phyloP scores from a whole-genome alignment of 2,329 filamentous ascomycete species.

The Botrytis deweyae region DNA sequence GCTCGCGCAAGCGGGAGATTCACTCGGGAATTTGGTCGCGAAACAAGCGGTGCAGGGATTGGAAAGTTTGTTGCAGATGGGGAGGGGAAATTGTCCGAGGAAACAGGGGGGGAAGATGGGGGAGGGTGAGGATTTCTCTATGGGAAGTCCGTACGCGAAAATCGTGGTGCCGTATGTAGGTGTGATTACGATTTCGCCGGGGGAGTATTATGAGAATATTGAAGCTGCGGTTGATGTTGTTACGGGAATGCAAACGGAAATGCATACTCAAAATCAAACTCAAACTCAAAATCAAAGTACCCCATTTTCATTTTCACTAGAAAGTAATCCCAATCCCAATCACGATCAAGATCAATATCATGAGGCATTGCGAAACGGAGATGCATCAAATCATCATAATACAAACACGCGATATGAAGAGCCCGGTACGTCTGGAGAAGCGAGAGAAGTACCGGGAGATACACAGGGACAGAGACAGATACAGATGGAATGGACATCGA shows the following conservation, averaged over 20 bases:
- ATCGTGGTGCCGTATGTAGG: not conserved
- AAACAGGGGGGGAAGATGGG: accelerated
- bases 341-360: not conserved
- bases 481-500: not conserved
- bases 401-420: not conserved
- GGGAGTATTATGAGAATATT: not conserved
- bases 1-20: not conserved
- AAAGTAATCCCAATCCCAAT: not conserved
- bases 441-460: not conserved
- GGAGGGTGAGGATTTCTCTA: too few relatives aligned
- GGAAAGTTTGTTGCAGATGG: too few relatives aligned
- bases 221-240: not conserved
- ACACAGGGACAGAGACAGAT: not conserved
- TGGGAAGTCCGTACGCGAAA: not conserved
- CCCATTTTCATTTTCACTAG: not conserved
- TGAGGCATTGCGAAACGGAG: not conserved
- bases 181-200: not conserved
- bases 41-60: not conserved
- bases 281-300: too few relatives aligned
- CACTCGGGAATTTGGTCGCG: not conserved
- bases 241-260: not conserved
- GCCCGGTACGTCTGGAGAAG: not conserved
- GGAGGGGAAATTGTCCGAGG: not conserved
- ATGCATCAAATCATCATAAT: too few relatives aligned
- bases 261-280: too few relatives aligned